phyloP scores from a whole-genome alignment of 1,139 yeast species.

The Scheffersomyces parashehatae region DNA sequence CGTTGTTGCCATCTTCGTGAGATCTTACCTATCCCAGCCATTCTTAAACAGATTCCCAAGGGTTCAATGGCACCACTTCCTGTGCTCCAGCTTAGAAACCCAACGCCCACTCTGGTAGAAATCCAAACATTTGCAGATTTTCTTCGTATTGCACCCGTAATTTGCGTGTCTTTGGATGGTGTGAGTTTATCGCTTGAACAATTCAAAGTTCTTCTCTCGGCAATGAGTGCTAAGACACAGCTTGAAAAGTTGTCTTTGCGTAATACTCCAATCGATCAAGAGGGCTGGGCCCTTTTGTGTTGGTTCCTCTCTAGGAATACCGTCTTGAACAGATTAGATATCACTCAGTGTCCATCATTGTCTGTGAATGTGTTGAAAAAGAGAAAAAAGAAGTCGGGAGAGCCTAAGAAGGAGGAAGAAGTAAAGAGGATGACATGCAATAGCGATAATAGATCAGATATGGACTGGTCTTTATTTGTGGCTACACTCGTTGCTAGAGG shows the following conservation, averaged over 20 bases:
- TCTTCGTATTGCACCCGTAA: conserved; percentile 69
- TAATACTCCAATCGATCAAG: conserved; percentile 65
- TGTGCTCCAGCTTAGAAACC: conserved; percentile 63
- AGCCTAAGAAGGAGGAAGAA: conserved; percentile 24
- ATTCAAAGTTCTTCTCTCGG: conserved; percentile 60
- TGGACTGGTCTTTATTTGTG: conserved; percentile 74
- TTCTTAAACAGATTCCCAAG: conserved; percentile 68
- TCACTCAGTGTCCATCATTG: conserved; percentile 70
- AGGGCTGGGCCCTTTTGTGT: conserved; percentile 72
- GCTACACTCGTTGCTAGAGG: conserved; percentile 69
- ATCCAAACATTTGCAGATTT: conserved; percentile 75
- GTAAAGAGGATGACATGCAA: conserved; percentile 59
- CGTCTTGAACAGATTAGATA: conserved; percentile 56
- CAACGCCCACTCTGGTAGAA: conserved; percentile 73
- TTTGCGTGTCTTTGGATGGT: conserved; percentile 71
- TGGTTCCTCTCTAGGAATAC: conserved; percentile 68
- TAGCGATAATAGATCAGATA: conserved; percentile 60
- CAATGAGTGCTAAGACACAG: conserved; percentile 60
- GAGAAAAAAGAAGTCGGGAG: conserved; percentile 24
- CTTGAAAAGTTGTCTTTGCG: conserved; percentile 68
- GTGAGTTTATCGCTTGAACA: conserved; percentile 63
- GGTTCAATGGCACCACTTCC: conserved; percentile 72
- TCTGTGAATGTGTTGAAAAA: conserved; percentile 56
- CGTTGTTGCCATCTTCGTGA: conserved; percentile 76
- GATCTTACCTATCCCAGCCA: conserved; percentile 74